Evolutionary conservation across 768 basidiomycete genomes (phyloP).

Genomic region (Neoboletus brunneissimus): DNA sequence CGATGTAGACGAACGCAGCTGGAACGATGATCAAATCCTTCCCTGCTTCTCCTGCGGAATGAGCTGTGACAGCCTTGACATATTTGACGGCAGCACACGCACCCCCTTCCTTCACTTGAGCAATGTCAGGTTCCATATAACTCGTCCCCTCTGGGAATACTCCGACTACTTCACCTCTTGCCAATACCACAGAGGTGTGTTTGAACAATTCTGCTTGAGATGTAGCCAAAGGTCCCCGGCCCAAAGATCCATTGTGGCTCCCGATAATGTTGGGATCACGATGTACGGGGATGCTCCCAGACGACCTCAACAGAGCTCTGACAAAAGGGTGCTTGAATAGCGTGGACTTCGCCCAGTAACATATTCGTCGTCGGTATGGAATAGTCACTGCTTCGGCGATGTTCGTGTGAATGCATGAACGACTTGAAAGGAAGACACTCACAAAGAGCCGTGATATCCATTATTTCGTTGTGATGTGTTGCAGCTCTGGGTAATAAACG

Average conservation of each 20-base stretch:
- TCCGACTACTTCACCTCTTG: slow-evolving; percentile 53
- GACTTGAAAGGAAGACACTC: slow-evolving; percentile 7
- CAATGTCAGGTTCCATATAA: slow-evolving; percentile 46
- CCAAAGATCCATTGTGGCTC: neutral
- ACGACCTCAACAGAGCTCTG: slow-evolving; percentile 51
- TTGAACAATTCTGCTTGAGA: slow-evolving; percentile 48
- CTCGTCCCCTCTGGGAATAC: slow-evolving; percentile 68
- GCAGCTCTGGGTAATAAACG: slow-evolving; percentile 40
- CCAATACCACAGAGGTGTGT: slow-evolving; percentile 55
- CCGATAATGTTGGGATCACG: slow-evolving; percentile 48
- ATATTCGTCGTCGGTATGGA: slow-evolving; percentile 55
- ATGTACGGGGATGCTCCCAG: slow-evolving; percentile 68
- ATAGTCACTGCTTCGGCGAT: slow-evolving; percentile 46
- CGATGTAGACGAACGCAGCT: slow-evolving; percentile 66
- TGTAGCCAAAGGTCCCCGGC: neutral
- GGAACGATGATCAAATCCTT: slow-evolving; percentile 52
- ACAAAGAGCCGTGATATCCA: slow-evolving; percentile 53
- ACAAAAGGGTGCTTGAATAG: slow-evolving; percentile 60
- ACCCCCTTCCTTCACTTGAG: slow-evolving; percentile 57
- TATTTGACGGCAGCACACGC: slow-evolving; percentile 75
- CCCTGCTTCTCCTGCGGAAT: slow-evolving; percentile 21
- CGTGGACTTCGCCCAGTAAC: slow-evolving; percentile 70
- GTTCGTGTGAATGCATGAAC: neutral
- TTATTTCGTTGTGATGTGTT: slow-evolving; percentile 68
- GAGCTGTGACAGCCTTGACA: slow-evolving; percentile 38